Percentiles rank a stretch among this genome's conserved stretches.
Evolutionary conservation across 2,329 filamentous ascomycete genomes (phyloP).

Genomic region (Claviceps pusilla): DNA sequence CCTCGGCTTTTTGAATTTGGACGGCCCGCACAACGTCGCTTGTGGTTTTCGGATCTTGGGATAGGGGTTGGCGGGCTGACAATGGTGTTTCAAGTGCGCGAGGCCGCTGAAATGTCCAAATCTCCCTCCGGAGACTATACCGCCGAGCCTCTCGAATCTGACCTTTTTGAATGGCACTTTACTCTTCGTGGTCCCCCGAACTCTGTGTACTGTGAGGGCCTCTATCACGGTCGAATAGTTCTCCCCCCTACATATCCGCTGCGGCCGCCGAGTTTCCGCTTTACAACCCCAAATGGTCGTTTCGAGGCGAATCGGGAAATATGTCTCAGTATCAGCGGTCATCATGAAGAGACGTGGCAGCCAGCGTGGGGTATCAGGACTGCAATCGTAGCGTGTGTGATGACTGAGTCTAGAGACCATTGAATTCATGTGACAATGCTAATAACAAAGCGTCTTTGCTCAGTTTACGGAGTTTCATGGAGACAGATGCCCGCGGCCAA

Average conservation of each 20-base stretch:
- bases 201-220: constrained; percentile 62
- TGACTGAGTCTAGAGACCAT: neutral
- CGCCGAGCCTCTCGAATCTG: constrained; percentile 69
- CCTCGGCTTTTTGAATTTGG: too few species aligned
- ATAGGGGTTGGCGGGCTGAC: neutral
- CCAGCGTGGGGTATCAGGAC: constrained; percentile 94
- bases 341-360: constrained; percentile 98
- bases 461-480: constrained; percentile 75
- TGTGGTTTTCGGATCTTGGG: neutral
- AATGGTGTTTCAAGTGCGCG: constrained; percentile 46
- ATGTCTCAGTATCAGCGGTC: constrained; percentile 81
- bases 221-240: constrained; percentile 92
- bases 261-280: constrained; percentile 87
- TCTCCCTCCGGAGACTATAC: constrained; percentile 74
- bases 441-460: neutral
- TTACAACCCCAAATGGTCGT: constrained; percentile 76
- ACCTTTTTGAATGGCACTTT: constrained; percentile 98
- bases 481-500: constrained; percentile 74
- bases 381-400: constrained; percentile 50
- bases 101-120: constrained; percentile 72
- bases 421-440: neutral
- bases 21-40: neutral
- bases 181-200: constrained; percentile 79
- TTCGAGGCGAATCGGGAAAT: constrained; percentile 97
- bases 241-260: constrained; percentile 82